Evolutionary conservation across 768 basidiomycete species (phyloP), one percentile per base, ranked within the genome.

Genomic region (Xerocomellus intermedius): DNA sequence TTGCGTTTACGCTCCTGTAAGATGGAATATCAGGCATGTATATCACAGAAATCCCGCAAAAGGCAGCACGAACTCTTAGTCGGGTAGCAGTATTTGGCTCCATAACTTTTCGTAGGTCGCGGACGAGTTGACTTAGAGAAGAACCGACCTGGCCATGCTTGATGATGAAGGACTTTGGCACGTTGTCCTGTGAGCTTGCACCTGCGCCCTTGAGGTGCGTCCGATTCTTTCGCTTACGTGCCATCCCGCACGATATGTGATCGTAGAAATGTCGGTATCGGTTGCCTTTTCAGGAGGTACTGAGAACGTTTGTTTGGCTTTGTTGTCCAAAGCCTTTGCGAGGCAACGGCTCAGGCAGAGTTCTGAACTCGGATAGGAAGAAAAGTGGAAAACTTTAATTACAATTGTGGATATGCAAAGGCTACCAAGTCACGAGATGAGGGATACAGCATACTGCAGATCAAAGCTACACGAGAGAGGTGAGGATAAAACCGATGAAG

Each of bases 1-100:
- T 93, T 96, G 26, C 87, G 79, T 54, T 83, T 83, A 21, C 95
- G 82, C 81, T 99, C 97, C 95, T 98, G 66, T 41, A 66, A 53
- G 61, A 64, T 2, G 1, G 9, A 42, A 62, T 42, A 49, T 63
- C 54, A 57, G 56, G 44, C 48, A 51, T 55, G 30, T 19, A 47
- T 26, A 21, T 56, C 9, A 17, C 48, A 50, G 24, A 53, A 32
- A 2, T 1, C 12, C 22, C 14, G 44, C 26, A 22, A 41, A 47
- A 30, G 43, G 43, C 2, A 46, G 56, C 33, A 75, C 76, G 60
- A 58, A 96, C 95, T 74, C 77, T 86, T n/a, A 99, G 80, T 47
- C 97, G 82, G 58, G 86, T 87, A 19, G 96, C 97, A 14, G 97
- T 99, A 66, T 98, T 93, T 56, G 97, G 97, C 69, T 99, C 97